phyloP scores from a whole-genome alignment of 1,284 basidiomycete species.

The Apiotrichum sp. region DNA sequence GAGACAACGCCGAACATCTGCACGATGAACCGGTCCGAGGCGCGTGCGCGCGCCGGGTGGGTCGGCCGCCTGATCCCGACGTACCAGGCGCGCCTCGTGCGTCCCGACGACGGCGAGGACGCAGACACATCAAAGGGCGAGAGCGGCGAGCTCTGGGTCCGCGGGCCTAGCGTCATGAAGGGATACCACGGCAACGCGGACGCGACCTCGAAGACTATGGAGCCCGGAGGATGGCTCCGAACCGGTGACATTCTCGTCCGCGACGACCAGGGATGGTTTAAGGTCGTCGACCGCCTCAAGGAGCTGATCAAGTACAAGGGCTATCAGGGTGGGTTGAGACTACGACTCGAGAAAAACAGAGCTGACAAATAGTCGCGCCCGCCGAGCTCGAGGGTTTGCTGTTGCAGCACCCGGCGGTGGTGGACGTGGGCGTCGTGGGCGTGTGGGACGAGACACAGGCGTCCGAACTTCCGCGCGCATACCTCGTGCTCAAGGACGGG shows the following conservation, averaged over 20 bases:
- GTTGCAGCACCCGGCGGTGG: constrained; percentile 62
- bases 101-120: constrained; percentile 28
- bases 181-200: constrained; percentile 57
- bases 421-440: constrained; percentile 66
- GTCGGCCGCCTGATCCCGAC: constrained; percentile 71
- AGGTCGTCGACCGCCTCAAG: constrained; percentile 46
- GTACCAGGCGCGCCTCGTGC: constrained; percentile 66
- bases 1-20: constrained; percentile 48
- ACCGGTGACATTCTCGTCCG: constrained; percentile 68
- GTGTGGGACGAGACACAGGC: constrained; percentile 58
- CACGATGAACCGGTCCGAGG: constrained; percentile 28
- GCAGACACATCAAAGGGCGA: constrained; percentile 54
- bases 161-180: constrained; percentile 75
- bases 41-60: constrained; percentile 52
- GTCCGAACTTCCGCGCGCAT: constrained; percentile 43
- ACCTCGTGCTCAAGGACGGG: not conserved
- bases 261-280: constrained; percentile 56
- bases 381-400: constrained; percentile 73
- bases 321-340: constrained; percentile 43
- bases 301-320: constrained; percentile 72
- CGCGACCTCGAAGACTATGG: constrained; percentile 60
- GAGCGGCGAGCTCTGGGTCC: constrained; percentile 72
- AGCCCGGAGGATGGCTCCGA: constrained; percentile 63
- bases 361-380: constrained; percentile 58
- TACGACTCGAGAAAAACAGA: not conserved